Evolutionary conservation across 176 grass and related monocot species (phyloP).

Genomic region (Cymbopogon citratus): DNA sequence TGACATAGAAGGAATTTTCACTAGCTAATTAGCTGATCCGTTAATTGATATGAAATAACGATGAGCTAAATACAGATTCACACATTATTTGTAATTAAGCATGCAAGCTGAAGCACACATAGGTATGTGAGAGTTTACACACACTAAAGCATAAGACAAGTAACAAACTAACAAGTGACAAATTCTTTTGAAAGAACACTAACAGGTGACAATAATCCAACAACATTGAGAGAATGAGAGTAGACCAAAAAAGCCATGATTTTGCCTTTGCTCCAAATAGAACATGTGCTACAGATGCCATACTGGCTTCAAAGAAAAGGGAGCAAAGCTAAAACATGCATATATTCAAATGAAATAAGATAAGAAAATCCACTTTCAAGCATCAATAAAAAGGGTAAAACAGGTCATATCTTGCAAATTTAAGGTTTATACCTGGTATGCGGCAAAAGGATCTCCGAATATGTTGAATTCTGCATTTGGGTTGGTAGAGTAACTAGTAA

Average conservation of each 20-base stretch:
- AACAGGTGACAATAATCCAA: background rate
- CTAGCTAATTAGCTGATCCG: background rate
- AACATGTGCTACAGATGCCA: background rate
- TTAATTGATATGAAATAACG: background rate
- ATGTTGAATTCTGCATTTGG: slow-evolving; percentile 90
- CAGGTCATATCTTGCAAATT: background rate
- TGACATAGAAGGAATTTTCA: background rate
- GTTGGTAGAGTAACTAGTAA: slow-evolving; percentile 61
- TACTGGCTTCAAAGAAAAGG: background rate
- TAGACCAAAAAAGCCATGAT: background rate
- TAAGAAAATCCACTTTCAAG: background rate
- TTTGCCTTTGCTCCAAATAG: background rate
- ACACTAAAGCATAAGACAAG: background rate
- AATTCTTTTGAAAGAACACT: too few relatives aligned
- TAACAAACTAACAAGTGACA: background rate
- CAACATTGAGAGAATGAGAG: background rate
- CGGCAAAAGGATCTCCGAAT: slow-evolving; percentile 86
- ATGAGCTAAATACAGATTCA: background rate
- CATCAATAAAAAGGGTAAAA: background rate
- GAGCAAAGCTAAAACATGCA: background rate
- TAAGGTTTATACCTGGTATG: slow-evolving; percentile 61
- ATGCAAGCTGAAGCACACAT: too few relatives aligned
- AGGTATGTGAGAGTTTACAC: too few relatives aligned
- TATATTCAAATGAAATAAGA: slow-evolving; percentile 1
- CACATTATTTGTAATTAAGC: too few relatives aligned